Percentiles rank a stretch among this genome's conserved stretches.
Evolutionary conservation across 371 early-diverging fungal genomes (phyloP).

Genomic region (Mortierella sp.): DNA sequence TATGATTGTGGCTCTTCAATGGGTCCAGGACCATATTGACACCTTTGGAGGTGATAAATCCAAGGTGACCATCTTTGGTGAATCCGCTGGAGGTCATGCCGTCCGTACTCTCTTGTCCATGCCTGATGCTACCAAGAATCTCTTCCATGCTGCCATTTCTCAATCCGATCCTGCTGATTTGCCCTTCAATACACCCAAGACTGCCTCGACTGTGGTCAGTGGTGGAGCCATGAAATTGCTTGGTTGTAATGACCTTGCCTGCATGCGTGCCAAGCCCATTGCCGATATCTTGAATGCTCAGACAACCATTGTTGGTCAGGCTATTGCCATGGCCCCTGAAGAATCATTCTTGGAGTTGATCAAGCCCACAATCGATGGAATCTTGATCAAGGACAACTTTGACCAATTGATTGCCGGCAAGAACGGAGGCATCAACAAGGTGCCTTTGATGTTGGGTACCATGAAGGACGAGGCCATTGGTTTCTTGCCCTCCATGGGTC

Average conservation of each 20-base stretch:
- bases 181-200: constrained; percentile 48
- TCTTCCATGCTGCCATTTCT: constrained; percentile 48
- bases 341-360: constrained; percentile 54
- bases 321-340: constrained; percentile 47
- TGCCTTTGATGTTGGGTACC: constrained; percentile 51
- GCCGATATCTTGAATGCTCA: constrained; percentile 34
- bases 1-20: constrained; percentile 56
- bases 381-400: constrained; percentile 47
- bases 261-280: constrained; percentile 47
- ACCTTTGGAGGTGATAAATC: constrained; percentile 58
- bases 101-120: constrained; percentile 50
- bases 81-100: constrained; percentile 62
- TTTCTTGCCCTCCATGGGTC: constrained; percentile 53
- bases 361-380: constrained; percentile 49
- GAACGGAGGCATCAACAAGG: constrained; percentile 43
- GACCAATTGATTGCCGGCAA: constrained; percentile 51
- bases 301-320: constrained; percentile 34
- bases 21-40: constrained; percentile 59
- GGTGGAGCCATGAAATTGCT: constrained; percentile 46
- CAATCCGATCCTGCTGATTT: constrained; percentile 52
- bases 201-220: constrained; percentile 44
- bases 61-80: constrained; percentile 58
- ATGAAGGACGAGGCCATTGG: constrained; percentile 51
- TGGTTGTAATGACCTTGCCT: constrained; percentile 34
- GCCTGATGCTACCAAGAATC: constrained; percentile 50